Percentiles rank a stretch among this genome's conserved stretches.
Evolutionary conservation across 2,329 filamentous ascomycete genomes (phyloP).

Genomic region (Ceratocystis papillata): DNA sequence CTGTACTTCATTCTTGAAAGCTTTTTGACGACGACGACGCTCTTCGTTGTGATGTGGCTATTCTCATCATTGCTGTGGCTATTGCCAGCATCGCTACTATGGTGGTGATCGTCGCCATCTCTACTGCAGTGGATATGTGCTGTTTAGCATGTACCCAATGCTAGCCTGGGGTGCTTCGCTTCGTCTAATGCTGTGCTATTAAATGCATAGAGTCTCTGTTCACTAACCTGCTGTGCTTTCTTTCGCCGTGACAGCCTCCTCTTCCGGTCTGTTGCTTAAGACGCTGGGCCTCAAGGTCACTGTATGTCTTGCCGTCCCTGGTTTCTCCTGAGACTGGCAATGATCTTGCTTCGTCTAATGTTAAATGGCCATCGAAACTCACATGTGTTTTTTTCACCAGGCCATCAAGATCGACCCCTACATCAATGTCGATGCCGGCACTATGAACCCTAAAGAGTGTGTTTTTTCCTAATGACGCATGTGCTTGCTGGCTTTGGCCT

Average conservation of each 20-base stretch:
- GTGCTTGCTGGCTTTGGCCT: background rate
- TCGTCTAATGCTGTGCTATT: background rate
- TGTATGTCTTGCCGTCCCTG: constrained; percentile 31
- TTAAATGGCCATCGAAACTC: constrained; percentile 50
- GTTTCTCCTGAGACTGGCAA: background rate
- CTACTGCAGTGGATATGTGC: background rate
- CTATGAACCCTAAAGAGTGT: constrained; percentile 34
- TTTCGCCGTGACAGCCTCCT: constrained; percentile 45
- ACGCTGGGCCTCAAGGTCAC: constrained; percentile 65
- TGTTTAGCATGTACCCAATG: too few species aligned
- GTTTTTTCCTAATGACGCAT: constrained; percentile 17
- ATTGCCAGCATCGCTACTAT: background rate
- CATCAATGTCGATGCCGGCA: constrained; percentile 34
- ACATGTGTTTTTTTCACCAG: constrained; percentile 55
- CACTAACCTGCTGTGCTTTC: background rate
- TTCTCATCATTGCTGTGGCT: background rate
- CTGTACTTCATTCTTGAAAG: background rate
- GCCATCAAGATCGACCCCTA: constrained; percentile 43
- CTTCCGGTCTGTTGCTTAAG: constrained; percentile 55
- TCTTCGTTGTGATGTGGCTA: background rate
- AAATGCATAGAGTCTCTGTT: background rate
- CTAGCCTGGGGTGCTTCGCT: too few species aligned
- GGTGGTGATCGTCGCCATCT: background rate
- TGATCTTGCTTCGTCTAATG: constrained; percentile 16
- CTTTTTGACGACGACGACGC: too few species aligned